Evolutionary conservation across 164 flowering plant species (phyloP), one percentile per base, ranked within the genome.

Genomic region (Annona cherimola): DNA sequence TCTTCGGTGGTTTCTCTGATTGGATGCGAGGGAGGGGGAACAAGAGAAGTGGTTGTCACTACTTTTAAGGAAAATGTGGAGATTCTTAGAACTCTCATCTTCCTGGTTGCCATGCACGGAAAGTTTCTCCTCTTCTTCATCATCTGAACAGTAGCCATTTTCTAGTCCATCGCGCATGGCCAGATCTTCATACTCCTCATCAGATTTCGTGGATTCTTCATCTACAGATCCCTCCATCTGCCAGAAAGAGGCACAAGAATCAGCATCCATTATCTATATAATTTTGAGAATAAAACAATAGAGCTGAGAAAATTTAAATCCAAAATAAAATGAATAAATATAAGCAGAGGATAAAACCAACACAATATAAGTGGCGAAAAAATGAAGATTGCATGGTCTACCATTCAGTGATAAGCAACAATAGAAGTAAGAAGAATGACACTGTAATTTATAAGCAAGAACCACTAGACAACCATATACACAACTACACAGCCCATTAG

Each of bases 151-250:
- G 75, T 88, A 87, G 2, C 91, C 97, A 69, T 75, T 85, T 68
- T 89, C 93, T 76, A 70, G 84, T 40, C 78, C 81, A 74, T 94
- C 96, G 63, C 75, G 86, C 95, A 94, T 91, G 26, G 98, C 99
- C 55, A 95, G 87, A 83, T 95, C 99, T 63, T 90, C 97, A 54
- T 90, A 95, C 84, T 95, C 99, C 79, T 95, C 99, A 75, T 95
- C 97, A 0, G 99, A 90, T 79, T 89, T 91, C 3, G 92, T 89
- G 0, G 93, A 93, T 76, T 82, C 93, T 75, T 95, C 99, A 63
- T 95, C 99, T 61, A 95, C 97, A 8, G 99, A 95, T 11, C 99
- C 99, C 57, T 91, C 88, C 75, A 85, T 76, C 98, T 94, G 83
- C 42, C 61, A 71, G 43, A 26, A 39, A 62, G 1, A 64, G 41